Percentiles rank a stretch among this genome's conserved stretches.
Evolutionary conservation across 768 basidiomycete species (phyloP).

Genomic region (Tulasnella sp.): DNA sequence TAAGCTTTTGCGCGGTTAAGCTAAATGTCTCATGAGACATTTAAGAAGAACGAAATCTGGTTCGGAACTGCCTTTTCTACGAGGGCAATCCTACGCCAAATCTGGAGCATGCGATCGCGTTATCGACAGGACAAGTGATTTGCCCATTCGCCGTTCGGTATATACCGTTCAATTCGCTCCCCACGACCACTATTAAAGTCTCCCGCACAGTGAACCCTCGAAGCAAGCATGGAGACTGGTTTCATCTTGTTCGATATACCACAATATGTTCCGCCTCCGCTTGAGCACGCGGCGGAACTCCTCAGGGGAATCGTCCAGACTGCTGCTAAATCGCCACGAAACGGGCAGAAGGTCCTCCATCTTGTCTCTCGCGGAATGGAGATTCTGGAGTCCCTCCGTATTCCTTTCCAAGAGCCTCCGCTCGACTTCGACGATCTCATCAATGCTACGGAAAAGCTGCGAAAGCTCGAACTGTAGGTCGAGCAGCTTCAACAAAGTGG

Average conservation of each 20-base stretch:
- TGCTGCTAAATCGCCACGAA: neutral
- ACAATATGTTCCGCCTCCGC: neutral
- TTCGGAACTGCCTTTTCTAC: no score
- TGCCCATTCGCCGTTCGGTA: neutral
- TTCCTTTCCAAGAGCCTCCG: neutral
- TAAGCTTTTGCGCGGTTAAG: no score
- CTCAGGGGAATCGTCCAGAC: neutral
- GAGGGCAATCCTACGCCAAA: no score
- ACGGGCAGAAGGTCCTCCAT: neutral
- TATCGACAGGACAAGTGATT: no score
- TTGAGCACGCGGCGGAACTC: neutral
- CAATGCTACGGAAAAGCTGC: neutral
- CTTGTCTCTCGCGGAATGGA: neutral
- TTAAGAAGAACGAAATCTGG: no score
- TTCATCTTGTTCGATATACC: neutral
- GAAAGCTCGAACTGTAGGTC: neutral
- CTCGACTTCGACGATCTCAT: neutral
- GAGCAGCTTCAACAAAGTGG: neutral
- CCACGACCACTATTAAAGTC: neutral
- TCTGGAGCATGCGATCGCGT: no score
- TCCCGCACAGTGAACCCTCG: neutral
- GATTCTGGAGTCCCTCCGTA: neutral
- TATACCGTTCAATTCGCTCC: neutral
- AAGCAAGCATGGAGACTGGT: neutral
- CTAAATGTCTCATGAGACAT: no score